phyloP scores from a whole-genome alignment of 2,329 filamentous ascomycete species.

The Botrytis fragariae region DNA sequence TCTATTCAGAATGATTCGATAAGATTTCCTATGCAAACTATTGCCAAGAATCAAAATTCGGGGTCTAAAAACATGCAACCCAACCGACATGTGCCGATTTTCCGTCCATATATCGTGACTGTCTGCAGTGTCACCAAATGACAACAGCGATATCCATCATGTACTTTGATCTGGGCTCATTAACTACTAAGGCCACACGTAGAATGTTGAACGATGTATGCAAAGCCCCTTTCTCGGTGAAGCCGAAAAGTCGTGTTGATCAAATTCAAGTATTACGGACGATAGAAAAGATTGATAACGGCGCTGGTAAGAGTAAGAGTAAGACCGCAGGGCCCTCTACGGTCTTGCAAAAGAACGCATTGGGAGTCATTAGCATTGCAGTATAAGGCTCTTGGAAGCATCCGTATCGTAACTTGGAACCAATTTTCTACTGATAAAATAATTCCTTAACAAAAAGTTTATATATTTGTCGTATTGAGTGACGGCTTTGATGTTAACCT shows the following conservation, averaged over 20 bases:
- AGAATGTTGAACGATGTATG: background rate
- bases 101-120: background rate
- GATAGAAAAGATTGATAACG: background rate
- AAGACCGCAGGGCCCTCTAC: background rate
- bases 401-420: background rate
- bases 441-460: background rate
- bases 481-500: background rate
- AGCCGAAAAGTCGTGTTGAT: background rate
- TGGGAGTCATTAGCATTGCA: background rate
- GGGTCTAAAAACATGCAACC: background rate
- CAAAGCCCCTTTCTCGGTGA: background rate
- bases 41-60: constrained; percentile 1
- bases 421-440: background rate
- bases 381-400: background rate
- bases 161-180: background rate
- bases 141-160: background rate
- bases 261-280: background rate
- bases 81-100: constrained; percentile 8
- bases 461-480: background rate
- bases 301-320: background rate
- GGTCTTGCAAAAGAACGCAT: background rate
- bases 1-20: background rate
- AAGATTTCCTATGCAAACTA: background rate
- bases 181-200: background rate
- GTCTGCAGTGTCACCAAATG: constrained; percentile 9